A percentile compares a stretch with the other conserved stretches of the same genome.
phyloP scores from a whole-genome alignment of 805 yeast genomes.

The Vanderwaltozyma polyspora region DNA sequence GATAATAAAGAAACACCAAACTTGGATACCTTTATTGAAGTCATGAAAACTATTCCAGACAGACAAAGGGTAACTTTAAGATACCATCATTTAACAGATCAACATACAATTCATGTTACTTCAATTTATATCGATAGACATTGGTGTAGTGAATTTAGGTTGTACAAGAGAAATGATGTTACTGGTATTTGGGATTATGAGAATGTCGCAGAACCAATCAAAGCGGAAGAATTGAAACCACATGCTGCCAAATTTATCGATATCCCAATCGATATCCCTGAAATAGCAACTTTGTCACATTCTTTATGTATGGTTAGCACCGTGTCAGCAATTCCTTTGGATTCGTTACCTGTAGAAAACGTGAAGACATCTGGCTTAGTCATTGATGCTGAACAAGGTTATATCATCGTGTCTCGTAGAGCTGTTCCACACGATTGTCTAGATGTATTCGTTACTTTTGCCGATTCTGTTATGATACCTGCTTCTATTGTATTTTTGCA shows the following conservation, averaged over 20 bases:
- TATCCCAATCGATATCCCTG: constrained; percentile 45
- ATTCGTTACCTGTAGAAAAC: constrained; percentile 56
- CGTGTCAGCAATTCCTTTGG: constrained; percentile 58
- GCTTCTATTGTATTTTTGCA: constrained; percentile 75
- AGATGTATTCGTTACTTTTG: constrained; percentile 68
- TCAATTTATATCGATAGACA: constrained; percentile 71
- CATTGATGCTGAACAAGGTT: constrained; percentile 70
- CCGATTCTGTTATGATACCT: constrained; percentile 74
- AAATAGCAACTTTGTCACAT: constrained; percentile 45
- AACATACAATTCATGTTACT: constrained; percentile 61
- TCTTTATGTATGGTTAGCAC: constrained; percentile 65
- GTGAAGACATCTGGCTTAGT: constrained; percentile 67
- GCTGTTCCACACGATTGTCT: constrained; percentile 68
- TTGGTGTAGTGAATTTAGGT: constrained; percentile 63
- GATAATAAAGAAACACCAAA: constrained; percentile 68
- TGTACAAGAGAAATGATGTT: constrained; percentile 51
- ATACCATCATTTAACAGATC: constrained; percentile 68
- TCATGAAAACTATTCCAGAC: constrained; percentile 71
- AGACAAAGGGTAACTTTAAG: constrained; percentile 55
- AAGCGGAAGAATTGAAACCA: constrained; percentile 41
- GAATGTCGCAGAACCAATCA: constrained; percentile 43
- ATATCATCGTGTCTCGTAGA: constrained; percentile 65
- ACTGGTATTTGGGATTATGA: constrained; percentile 50
- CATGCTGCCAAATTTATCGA: constrained; percentile 61
- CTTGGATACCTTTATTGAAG: constrained; percentile 64